Evolutionary conservation across 495 filamentous ascomycete species (phyloP).

Genomic region (Penicillium samsonianum): DNA sequence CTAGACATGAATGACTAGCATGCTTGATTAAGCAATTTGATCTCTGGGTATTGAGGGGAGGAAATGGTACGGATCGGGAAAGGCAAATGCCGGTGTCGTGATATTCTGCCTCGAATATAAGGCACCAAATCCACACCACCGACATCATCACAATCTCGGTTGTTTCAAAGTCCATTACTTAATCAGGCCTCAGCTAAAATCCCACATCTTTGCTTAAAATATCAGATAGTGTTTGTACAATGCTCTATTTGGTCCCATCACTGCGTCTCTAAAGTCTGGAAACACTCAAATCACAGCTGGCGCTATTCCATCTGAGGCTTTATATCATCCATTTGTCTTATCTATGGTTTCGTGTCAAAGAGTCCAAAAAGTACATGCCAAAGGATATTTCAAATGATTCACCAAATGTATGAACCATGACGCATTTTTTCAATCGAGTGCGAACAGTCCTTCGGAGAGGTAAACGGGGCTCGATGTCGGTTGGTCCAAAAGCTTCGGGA

Average conservation of each 20-base stretch:
- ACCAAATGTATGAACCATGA: constrained; percentile 11
- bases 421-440: constrained; percentile 21
- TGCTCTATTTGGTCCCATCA: neutral
- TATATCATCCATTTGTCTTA: neutral
- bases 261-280: neutral
- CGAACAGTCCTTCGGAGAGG: constrained; percentile 20
- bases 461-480: constrained; percentile 9
- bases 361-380: neutral
- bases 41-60: neutral
- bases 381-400: neutral
- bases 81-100: neutral
- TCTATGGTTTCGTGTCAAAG: neutral
- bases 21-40: neutral
- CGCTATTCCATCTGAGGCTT: neutral
- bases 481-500: constrained; percentile 10
- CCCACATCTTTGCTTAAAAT: neutral
- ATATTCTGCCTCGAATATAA: neutral
- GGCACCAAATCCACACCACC: neutral
- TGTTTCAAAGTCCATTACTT: constrained; percentile 5
- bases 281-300: neutral
- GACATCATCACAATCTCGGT: constrained; percentile 8
- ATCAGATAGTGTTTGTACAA: neutral
- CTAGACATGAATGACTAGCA: neutral
- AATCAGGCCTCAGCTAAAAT: neutral
- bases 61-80: neutral